Base-by-base conservation (phyloP, 768 basidiomycete species). In the Gloeopeniophorella convolvens region DNA sequence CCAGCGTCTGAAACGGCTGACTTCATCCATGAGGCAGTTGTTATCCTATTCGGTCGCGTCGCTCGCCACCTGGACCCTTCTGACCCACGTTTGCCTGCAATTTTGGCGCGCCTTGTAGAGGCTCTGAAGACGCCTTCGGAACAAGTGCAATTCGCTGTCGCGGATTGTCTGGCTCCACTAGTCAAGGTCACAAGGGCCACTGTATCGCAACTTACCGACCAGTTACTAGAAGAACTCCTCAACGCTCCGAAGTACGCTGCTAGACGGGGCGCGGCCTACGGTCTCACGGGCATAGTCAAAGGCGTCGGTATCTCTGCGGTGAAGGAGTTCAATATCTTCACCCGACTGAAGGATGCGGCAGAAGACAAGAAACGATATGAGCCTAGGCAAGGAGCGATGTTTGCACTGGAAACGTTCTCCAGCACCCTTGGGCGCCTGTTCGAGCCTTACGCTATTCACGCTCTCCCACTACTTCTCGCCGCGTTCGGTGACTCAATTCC, bases 231-330 rank as follows among this genome's bases (percentile, higher is more conserved):
- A 10, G 84, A 91, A 28, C 73, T 97, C 15, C 81, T 88, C 52
- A 74, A 80, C 42, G 83, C 82, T 4, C 72, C 80, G 7, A 97
- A 93, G 64, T 98, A 99, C 62, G 95, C 90, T 9, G 77, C 80
- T 43, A 80, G 96, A n/a, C 80, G 95, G n/a, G 96, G 96, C 27
- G 94, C 95, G 1, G 94, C 95, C 1, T 98, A 97, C 65, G 96
- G 95, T 34, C 69, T 99, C 16, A 92, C 95, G 2, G 96, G 96
- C 23, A 79, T 90, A 35, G 75, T 97, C 63, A 89, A 87, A 60
- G 96, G 96, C n/a, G 77, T 83, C 1, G 96, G 96, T 1, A 79
- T 98, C 24, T 72, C 79, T 0, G 80, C 83, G 0, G 80, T 98
- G 70, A 91, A 93, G 63, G 83, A 92, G 62, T 87, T 85, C 63